Evolutionary conservation across 2,329 filamentous ascomycete species (phyloP).

Genomic region (Leptographium lundbergii): DNA sequence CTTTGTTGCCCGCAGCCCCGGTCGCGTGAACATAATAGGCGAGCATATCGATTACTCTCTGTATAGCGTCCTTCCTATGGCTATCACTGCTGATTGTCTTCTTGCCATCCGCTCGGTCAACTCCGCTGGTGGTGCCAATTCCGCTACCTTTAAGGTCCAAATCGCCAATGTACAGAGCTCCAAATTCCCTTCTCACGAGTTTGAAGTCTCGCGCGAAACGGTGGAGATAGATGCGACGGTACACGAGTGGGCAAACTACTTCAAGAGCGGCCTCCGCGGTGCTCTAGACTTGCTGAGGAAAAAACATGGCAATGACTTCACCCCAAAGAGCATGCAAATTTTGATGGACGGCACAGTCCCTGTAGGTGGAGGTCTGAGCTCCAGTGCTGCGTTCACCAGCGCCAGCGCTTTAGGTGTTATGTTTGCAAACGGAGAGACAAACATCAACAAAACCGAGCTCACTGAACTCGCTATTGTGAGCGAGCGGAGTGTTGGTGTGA

Average conservation of each 20-base stretch:
- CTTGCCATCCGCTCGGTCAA: constrained; percentile 59
- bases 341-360: constrained; percentile 87
- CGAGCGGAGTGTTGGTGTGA: constrained; percentile 87
- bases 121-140: constrained; percentile 31
- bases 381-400: constrained; percentile 87
- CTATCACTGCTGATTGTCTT: constrained; percentile 81
- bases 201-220: constrained; percentile 50
- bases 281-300: constrained; percentile 66
- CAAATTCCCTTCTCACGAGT: constrained; percentile 65
- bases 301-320: constrained; percentile 46
- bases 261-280: constrained; percentile 80
- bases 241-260: constrained; percentile 97
- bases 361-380: constrained; percentile 81
- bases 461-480: constrained; percentile 90
- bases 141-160: constrained; percentile 50
- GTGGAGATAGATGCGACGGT: constrained; percentile 71
- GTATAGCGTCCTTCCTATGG: constrained; percentile 92
- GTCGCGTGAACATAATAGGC: constrained; percentile 94
- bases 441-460: constrained; percentile 81
- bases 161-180: constrained; percentile 66
- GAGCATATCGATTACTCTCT: constrained; percentile 99
- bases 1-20: constrained; percentile 82
- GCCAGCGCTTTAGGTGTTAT: constrained; percentile 81
- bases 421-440: constrained; percentile 65
- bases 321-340: constrained; percentile 69